Evolutionary conservation across 441 rosid species (phyloP), one percentile per base, ranked within the genome.

Genomic region (Croton laevigatus): DNA sequence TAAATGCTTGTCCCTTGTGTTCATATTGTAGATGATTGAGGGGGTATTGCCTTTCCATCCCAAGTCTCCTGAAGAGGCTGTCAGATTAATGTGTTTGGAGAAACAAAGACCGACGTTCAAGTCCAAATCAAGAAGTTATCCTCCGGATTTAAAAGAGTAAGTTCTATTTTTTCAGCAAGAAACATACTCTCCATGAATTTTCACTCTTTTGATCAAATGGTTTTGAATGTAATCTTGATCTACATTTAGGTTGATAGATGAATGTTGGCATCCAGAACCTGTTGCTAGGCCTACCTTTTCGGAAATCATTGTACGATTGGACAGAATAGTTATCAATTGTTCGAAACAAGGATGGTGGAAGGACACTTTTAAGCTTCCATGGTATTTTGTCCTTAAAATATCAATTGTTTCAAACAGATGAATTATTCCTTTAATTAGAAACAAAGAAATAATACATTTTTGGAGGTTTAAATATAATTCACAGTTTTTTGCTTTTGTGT

Each of bases 331-430:
- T 70, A 66, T 80, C 37, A 83, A 75, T 14, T 83, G 95, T 80
- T 83, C 97, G 46, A 89, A 84, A 79, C 93, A 88, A 4, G 92
- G 92, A 73, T 82, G 89, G 97, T 91, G 91, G 95, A 91, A 88
- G 79, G 95, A 88, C 42, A 77, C 93, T 20, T 89, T 91, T 78
- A 91, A 85, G 86, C 85, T 87, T 61, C 89, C 89, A 13, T 88
- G 93, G 93, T 88, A 81, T 54, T 78, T 62, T 67, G 51, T 44
- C 64, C 57, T 51, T 16, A 37, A 51, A 46, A 51, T 32, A 53
- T 27, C 34, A n/a, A n/a, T n/a, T 68, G 37, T 54, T n/a, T 23
- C 27, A 37, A 63, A 45, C 7, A 16, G 61, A 32, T 22, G 17
- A 23, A 59, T 61, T 16, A 4, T 20, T 34, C 9, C 40, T 27